Conservation (phyloP, 306 rosid species). For the Crataegus laevigata region DNA sequence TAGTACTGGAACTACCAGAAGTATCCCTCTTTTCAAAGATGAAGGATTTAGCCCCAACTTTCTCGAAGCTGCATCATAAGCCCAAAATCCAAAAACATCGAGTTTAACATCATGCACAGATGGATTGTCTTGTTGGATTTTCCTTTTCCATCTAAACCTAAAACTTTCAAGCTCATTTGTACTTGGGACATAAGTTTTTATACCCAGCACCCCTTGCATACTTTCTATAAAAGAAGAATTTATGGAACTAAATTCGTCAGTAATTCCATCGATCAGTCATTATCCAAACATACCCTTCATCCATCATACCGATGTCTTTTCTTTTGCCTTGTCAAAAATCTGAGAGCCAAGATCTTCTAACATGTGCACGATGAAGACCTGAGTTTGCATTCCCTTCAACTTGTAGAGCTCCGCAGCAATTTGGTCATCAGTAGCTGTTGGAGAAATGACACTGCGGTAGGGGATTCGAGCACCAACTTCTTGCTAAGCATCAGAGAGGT, state of each 20-base stretch:
- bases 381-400: conserved; percentile 37
- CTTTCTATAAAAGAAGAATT: not conserved
- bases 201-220: conserved; percentile 48
- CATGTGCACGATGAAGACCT: conserved; percentile 53
- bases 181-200: conserved; percentile 30
- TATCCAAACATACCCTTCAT: conserved; percentile 47
- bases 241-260: conserved; percentile 5
- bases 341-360: conserved; percentile 4
- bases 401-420: conserved; percentile 34
- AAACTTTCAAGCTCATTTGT: conserved; percentile 25
- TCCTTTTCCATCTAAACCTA: conserved; percentile 22
- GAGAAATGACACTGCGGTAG: conserved; percentile 26
- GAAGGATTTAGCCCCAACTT: conserved; percentile 7
- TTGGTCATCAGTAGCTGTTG: conserved; percentile 21
- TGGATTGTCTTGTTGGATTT: conserved; percentile 28
- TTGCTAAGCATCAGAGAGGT: conserved; percentile 35
- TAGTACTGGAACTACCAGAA: conserved; percentile 2
- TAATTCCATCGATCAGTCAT: conserved; percentile 22
- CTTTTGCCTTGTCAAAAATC: conserved; percentile 23
- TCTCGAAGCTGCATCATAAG: conserved; percentile 40
- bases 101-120: conserved; percentile 7
- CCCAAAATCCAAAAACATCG: conserved; percentile 43
- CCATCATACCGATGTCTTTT: conserved; percentile 46
- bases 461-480: conserved; percentile 21
- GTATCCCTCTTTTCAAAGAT: not conserved